Evolutionary conservation across 2,329 filamentous ascomycete genomes (phyloP), one percentile per base, ranked within the genome.

Genomic region (Albifimbria verrucaria): DNA sequence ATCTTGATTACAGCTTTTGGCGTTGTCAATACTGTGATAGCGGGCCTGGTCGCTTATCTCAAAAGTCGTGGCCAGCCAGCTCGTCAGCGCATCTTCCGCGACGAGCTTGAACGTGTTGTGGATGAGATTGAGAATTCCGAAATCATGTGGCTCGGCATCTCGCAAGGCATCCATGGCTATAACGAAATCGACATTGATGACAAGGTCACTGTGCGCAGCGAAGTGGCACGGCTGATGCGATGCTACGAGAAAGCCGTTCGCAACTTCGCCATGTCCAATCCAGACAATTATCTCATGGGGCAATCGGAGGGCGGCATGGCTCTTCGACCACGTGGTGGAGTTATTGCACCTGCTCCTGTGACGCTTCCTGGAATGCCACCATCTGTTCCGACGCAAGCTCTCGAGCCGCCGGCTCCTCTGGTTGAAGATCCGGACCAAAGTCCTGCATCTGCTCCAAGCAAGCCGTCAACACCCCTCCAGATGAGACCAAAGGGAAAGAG

Each of bases 91-190:
- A 58, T 61, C 52, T 61, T 61, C 56, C 55, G 57, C 25, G 59
- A 61, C 52, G 59, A 61, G 47, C 52, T 61, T 23, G 53, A 57
- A 7, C 55, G 59, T 43, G 59, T 61, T 6, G 59, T 61, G 17
- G 59, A 59, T 48, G 59, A 61, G 55, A 61, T 61, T 47, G 59
- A 61, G 45, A 61, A 59, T 52, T 58, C 56, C 47, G 59, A 56
- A 24, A 52, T 61, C 45, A 61, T 61, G 59, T 61, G 59, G 59
- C 58, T 55, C 47, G 59, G 59, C 32, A 58, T 61, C 53, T 56
- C 54, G 50, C 20, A 48, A 11, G 43, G 48, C 12, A 52, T 44
- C 5, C 56, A 61, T 42, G 59, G 59, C 23, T 61, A 61, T 39
- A 57, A 57, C 39, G 57, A 56, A 22, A 59, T 61, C 21, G 55